Evolutionary conservation across 257 asterid species (phyloP).

Genomic region (Forsythia suspensa): DNA sequence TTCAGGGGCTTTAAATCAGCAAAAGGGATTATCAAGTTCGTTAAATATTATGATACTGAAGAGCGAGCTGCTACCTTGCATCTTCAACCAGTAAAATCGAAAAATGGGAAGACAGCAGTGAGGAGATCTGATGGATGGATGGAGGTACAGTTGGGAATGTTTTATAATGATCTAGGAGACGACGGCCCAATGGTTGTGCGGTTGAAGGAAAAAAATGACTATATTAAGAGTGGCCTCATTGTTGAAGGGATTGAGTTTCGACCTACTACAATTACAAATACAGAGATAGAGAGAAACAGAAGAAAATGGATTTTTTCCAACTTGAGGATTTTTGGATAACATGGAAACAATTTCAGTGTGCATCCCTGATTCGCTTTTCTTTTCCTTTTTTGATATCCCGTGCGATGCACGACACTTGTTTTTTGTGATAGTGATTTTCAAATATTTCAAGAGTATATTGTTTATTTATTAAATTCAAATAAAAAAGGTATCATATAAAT

Average conservation of each 20-base stretch:
- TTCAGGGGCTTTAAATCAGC: not conserved
- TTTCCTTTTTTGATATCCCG: too few relatives aligned
- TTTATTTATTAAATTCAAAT: too few relatives aligned
- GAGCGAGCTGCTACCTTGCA: conserved; percentile 16
- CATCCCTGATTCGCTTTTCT: too few relatives aligned
- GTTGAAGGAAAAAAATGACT: not conserved
- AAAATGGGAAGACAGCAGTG: not conserved
- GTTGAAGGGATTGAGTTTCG: conserved; percentile 44
- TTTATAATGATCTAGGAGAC: conserved; percentile 20
- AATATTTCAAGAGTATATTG: too few relatives aligned
- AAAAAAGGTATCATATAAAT: too few relatives aligned
- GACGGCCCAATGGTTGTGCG: conserved; percentile 36
- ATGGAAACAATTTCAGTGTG: too few relatives aligned
- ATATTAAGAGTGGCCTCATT: conserved; percentile 21
- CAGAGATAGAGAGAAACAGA: not conserved
- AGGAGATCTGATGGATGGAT: conserved; percentile 36
- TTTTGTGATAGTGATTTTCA: too few relatives aligned
- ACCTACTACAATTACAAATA: conserved; percentile 4
- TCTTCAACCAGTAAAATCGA: not conserved
- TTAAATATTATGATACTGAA: conserved; percentile 12
- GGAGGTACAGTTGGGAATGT: conserved; percentile 35
- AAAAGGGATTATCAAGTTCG: conserved; percentile 13
- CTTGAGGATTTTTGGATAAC: too few relatives aligned
- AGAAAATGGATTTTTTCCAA: not conserved
- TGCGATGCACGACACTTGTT: too few relatives aligned